Percentiles rank a stretch among this genome's conserved stretches.
These are phyloP conservation scores for Pelargonium nanum DNA, from an alignment of 345 rosid genomes.

Conservation along the genomic window DNA sequence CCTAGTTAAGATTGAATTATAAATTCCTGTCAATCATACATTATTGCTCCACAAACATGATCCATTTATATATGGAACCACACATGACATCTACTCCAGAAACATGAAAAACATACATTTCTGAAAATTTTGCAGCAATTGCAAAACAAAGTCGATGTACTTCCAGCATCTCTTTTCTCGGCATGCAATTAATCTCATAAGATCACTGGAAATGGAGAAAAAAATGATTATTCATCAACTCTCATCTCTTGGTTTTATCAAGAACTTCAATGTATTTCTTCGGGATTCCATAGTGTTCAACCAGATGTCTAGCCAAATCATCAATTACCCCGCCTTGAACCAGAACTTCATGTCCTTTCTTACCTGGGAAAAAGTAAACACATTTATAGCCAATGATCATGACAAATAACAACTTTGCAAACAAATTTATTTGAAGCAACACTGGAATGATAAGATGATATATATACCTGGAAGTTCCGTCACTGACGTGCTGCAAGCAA, in stretches of 20 bases:
- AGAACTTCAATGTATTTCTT: slow-evolving; percentile 84
- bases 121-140: too few relatives aligned
- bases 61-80: too few relatives aligned
- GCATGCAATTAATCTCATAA: background rate
- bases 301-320: slow-evolving; percentile 64
- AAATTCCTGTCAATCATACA: too few relatives aligned
- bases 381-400: background rate
- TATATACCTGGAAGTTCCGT: slow-evolving; percentile 71
- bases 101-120: too few relatives aligned
- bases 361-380: slow-evolving; percentile 37
- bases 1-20: too few relatives aligned
- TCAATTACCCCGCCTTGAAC: slow-evolving; percentile 94
- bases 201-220: background rate
- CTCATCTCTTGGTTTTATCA: slow-evolving; percentile 79
- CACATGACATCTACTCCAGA: too few relatives aligned
- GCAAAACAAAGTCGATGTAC: too few relatives aligned
- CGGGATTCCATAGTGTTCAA: slow-evolving; percentile 78
- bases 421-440: background rate
- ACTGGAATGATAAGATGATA: background rate
- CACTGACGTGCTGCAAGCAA: slow-evolving; percentile 88
- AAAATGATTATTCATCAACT: background rate
- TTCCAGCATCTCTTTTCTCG: too few relatives aligned
- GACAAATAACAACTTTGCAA: background rate
- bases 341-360: slow-evolving; percentile 79
- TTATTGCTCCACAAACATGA: too few relatives aligned